phyloP scores from a whole-genome alignment of 768 basidiomycete genomes.

The Jaapia argillacea region DNA sequence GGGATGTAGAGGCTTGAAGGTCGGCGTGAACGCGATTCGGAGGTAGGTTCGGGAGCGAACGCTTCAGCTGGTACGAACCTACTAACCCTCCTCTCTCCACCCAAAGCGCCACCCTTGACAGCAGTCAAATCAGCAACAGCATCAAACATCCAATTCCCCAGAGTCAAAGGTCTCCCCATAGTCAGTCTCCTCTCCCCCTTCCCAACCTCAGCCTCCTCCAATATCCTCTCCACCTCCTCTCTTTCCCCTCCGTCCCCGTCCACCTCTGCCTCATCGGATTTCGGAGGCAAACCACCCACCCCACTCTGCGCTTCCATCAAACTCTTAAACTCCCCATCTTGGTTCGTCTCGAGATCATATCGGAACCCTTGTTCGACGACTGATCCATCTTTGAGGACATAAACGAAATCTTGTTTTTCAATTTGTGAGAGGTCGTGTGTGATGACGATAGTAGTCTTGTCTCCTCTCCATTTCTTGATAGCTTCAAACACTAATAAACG shows the following conservation, averaged over 20 bases:
- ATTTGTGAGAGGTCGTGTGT: slow-evolving; percentile 94
- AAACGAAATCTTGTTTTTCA: slow-evolving; percentile 69
- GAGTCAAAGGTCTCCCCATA: slow-evolving; percentile 39
- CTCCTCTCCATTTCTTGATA: slow-evolving; percentile 54
- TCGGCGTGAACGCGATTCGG: slow-evolving; percentile 17
- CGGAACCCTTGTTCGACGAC: slow-evolving; percentile 88
- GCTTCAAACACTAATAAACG: slow-evolving; percentile 78
- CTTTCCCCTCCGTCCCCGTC: slow-evolving; percentile 18
- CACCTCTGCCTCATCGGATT: slow-evolving; percentile 17
- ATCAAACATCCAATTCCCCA: slow-evolving; percentile 84
- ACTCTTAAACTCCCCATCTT: slow-evolving; percentile 55
- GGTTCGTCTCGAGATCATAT: slow-evolving; percentile 53
- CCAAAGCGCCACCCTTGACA: slow-evolving; percentile 15
- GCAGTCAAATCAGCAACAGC: slow-evolving; percentile 57
- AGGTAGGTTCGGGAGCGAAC: slow-evolving; percentile 12
- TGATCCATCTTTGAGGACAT: slow-evolving; percentile 74
- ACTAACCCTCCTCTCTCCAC: slow-evolving; percentile 19
- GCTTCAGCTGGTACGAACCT: slow-evolving; percentile 27
- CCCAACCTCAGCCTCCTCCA: slow-evolving; percentile 35
- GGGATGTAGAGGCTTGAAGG: slow-evolving; percentile 31
- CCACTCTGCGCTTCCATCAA: slow-evolving; percentile 54
- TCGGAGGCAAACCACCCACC: slow-evolving; percentile 40
- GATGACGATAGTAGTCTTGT: slow-evolving; percentile 87
- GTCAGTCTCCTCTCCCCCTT: slow-evolving; percentile 19
- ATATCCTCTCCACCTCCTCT: slow-evolving; percentile 35